phyloP scores from a whole-genome alignment of 331 rosid genomes.

The Rosa hybrid region DNA sequence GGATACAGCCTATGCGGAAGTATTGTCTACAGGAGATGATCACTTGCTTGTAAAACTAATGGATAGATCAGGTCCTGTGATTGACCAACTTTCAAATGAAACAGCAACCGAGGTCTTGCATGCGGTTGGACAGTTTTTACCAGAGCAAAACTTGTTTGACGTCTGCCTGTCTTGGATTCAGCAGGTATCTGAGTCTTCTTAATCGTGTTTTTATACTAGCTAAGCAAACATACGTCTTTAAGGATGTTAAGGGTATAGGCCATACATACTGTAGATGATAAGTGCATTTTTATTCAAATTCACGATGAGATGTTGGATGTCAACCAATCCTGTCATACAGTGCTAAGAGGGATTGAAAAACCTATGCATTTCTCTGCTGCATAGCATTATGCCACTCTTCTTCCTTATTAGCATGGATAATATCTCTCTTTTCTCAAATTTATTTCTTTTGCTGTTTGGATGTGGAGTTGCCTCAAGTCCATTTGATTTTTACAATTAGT shows the following conservation, averaged over 20 bases:
- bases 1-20: slow-evolving; percentile 88
- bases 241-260: neutral
- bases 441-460: neutral
- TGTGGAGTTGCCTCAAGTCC: neutral
- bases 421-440: neutral
- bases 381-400: neutral
- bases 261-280: neutral
- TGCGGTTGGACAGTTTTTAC: slow-evolving; percentile 73
- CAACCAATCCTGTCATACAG: neutral
- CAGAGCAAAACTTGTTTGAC: slow-evolving; percentile 77
- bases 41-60: slow-evolving; percentile 83
- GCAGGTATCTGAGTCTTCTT: slow-evolving; percentile 55
- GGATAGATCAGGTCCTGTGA: slow-evolving; percentile 94
- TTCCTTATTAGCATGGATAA: neutral
- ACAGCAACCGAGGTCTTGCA: slow-evolving; percentile 66
- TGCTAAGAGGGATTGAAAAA: neutral
- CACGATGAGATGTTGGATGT: neutral
- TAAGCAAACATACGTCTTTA: neutral
- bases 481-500: neutral
- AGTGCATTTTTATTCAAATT: neutral
- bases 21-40: slow-evolving; percentile 81
- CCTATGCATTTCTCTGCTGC: slow-evolving; percentile 3
- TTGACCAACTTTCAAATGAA: slow-evolving; percentile 79
- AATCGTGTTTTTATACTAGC: neutral
- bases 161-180: slow-evolving; percentile 92